Conservation (phyloP, 2,329 filamentous ascomycete genomes). For the Podosphaera xanthii region DNA sequence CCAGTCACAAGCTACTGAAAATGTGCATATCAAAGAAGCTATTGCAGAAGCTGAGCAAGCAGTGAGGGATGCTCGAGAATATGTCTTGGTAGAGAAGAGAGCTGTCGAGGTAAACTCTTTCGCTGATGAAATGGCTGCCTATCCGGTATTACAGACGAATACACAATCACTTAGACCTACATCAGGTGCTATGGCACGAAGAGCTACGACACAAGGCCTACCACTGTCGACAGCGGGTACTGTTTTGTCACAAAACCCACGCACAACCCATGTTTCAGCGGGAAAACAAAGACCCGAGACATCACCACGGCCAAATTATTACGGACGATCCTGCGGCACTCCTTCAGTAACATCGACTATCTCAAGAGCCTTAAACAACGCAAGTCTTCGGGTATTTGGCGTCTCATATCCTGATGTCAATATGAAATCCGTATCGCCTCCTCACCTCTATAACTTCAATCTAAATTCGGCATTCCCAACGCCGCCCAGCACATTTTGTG, state of each 20-base stretch:
- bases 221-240: conserved; percentile 48
- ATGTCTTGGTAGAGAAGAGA: conserved; percentile 85
- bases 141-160: conserved; percentile 27
- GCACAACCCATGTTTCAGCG: conserved; percentile 50
- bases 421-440: conserved; percentile 46
- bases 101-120: conserved; percentile 94
- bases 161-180: conserved; percentile 25
- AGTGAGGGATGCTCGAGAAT: conserved; percentile 78
- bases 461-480: conserved; percentile 72
- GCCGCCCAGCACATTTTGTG: conserved; percentile 33
- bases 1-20: conserved; percentile 2
- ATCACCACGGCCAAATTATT: conserved; percentile 52
- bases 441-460: conserved; percentile 38
- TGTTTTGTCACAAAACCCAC: conserved; percentile 40
- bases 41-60: conserved; percentile 41
- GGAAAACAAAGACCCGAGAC: conserved; percentile 37
- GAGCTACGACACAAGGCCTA: conserved; percentile 55
- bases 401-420: conserved; percentile 40
- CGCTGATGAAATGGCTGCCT: conserved; percentile 80
- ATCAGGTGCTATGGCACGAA: conserved; percentile 42
- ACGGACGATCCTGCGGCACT: conserved; percentile 44
- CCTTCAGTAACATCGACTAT: conserved; percentile 75
- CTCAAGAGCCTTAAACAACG: conserved; percentile 84
- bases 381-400: conserved; percentile 53
- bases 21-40: conserved; percentile 26